These are phyloP conservation scores for Petasospora rhodanensis DNA, from an alignment of 1,139 yeast genomes.

Conservation along the genomic window DNA sequence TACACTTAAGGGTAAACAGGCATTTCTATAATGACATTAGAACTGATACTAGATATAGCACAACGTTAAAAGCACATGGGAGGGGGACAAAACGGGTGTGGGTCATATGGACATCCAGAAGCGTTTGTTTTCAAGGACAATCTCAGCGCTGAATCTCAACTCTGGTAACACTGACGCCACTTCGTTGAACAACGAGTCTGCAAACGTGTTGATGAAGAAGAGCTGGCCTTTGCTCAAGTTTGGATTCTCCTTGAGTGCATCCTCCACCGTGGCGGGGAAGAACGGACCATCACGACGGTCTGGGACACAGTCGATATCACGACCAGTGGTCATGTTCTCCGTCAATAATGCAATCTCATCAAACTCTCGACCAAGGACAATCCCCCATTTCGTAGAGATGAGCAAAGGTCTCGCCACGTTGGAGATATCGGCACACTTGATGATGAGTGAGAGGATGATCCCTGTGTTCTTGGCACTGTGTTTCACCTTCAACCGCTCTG, in stretches of 20 bases:
- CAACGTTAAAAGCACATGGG: too few species aligned
- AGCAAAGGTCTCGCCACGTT: conserved; percentile 79
- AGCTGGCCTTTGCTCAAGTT: conserved; percentile 70
- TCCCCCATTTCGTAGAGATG: conserved; percentile 84
- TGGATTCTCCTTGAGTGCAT: conserved; percentile 39
- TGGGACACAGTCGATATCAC: conserved; percentile 16
- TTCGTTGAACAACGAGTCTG: conserved; percentile 65
- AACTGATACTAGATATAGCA: too few species aligned
- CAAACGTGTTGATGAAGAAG: conserved; percentile 80
- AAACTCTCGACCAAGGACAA: conserved; percentile 70
- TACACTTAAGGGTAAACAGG: too few species aligned
- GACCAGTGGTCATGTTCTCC: conserved; percentile 30
- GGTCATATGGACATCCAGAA: conserved; percentile 34
- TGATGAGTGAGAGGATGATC: conserved; percentile 60
- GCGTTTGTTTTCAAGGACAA: conserved; percentile 33
- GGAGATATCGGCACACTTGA: conserved; percentile 92
- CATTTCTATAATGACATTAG: too few species aligned
- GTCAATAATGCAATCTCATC: conserved; percentile 61
- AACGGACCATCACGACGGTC: conserved; percentile 17
- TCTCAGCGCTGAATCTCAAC: conserved; percentile 43
- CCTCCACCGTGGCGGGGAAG: conserved; percentile 28
- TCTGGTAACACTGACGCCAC: conserved; percentile 56
- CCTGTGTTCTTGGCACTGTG: conserved; percentile 29
- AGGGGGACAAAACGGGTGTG: too few species aligned
- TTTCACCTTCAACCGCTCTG: conserved; percentile 12